Conservation (phyloP, 305 asterid genomes). For the Striga hermonthica region DNA sequence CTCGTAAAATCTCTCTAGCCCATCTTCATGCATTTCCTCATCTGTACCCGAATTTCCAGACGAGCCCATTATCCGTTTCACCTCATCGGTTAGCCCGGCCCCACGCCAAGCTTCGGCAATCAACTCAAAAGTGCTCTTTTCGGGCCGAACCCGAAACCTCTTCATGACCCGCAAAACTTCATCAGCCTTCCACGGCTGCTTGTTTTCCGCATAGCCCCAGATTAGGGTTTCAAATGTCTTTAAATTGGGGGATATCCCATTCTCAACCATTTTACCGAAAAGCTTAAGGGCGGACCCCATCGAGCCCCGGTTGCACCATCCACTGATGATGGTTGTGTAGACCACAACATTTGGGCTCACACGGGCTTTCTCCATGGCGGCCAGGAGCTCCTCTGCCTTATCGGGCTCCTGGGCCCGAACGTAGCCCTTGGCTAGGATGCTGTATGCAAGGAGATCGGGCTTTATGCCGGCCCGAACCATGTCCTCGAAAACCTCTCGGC, state of each 20-base stretch:
- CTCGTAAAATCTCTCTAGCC: conserved; percentile 43
- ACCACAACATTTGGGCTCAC: conserved; percentile 57
- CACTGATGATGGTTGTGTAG: conserved; percentile 70
- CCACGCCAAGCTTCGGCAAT: conserved; percentile 58
- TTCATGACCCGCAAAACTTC: conserved; percentile 50
- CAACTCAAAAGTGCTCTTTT: conserved; percentile 44
- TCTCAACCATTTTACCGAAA: conserved; percentile 52
- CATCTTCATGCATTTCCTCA: conserved; percentile 33
- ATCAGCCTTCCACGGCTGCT: conserved; percentile 66
- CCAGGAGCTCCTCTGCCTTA: conserved; percentile 63
- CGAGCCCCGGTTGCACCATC: conserved; percentile 60
- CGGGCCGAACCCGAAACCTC: conserved; percentile 48
- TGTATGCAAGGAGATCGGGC: conserved; percentile 59
- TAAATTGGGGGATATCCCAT: conserved; percentile 55
- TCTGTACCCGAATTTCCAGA: conserved; percentile 25
- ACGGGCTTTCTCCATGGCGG: conserved; percentile 44
- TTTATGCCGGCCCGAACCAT: conserved; percentile 62
- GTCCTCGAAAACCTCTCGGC: conserved; percentile 63
- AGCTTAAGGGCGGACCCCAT: conserved; percentile 62
- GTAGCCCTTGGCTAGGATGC: conserved; percentile 77
- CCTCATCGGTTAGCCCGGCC: conserved; percentile 47
- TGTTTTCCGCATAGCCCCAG: conserved; percentile 54
- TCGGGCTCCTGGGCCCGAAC: conserved; percentile 62
- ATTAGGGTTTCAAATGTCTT: conserved; percentile 72
- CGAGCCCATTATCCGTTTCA: conserved; percentile 34